phyloP scores from a whole-genome alignment of 73 alveolate species.

The Durusdinium trenchii region DNA sequence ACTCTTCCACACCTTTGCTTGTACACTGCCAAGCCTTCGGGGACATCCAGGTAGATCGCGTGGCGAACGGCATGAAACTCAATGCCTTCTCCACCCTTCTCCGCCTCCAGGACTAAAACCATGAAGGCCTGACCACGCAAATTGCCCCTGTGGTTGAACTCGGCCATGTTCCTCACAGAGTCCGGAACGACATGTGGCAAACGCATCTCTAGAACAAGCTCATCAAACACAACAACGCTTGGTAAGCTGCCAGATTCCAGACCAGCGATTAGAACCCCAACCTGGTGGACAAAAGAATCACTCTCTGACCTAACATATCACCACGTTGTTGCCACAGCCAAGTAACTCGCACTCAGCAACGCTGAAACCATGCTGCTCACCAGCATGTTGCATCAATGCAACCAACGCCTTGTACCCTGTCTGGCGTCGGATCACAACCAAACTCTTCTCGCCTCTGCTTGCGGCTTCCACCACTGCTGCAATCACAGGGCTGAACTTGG shows the following conservation, averaged over 20 bases:
- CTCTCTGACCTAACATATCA: not conserved
- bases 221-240: no score
- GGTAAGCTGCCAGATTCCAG: no score
- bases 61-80: slow-evolving; percentile 25
- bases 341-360: slow-evolving; percentile 47
- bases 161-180: slow-evolving; percentile 46
- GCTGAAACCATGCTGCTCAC: slow-evolving; percentile 13
- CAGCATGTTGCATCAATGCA: slow-evolving; percentile 1
- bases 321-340: not conserved
- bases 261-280: no score
- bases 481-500: slow-evolving; percentile 21
- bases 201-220: no score
- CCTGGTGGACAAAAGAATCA: no score
- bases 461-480: slow-evolving; percentile 13
- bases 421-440: slow-evolving; percentile 8
- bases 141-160: slow-evolving; percentile 21
- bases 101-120: slow-evolving; percentile 24
- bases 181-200: no score
- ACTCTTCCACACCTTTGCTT: slow-evolving; percentile 60
- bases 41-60: slow-evolving; percentile 20
- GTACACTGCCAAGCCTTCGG: slow-evolving; percentile 9
- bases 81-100: slow-evolving; percentile 31
- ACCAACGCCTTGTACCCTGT: slow-evolving; percentile 60
- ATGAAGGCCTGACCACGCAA: slow-evolving; percentile 10
- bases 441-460: not conserved